A percentile compares a stretch with the other conserved stretches of the same genome.
Conservation (phyloP, 2,329 filamentous ascomycete species). For the Penicillium sp. region DNA sequence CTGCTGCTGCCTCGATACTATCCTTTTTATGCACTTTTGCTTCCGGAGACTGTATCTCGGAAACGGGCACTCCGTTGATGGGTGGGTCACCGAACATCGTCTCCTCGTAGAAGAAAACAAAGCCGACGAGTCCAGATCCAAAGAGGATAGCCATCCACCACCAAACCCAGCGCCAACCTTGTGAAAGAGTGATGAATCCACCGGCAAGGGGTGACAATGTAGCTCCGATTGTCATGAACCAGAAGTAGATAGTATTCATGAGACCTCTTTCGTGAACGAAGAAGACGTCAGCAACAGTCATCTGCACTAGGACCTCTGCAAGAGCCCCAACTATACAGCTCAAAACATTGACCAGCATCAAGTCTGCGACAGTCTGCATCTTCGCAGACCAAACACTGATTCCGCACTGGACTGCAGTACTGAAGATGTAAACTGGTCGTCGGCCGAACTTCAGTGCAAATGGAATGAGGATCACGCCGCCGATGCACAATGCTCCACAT, state of each 20-base stretch:
- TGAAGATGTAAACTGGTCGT: conserved; percentile 49
- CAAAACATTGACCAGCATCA: conserved; percentile 47
- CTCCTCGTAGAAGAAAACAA: conserved; percentile 50
- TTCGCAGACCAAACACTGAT: conserved; percentile 47
- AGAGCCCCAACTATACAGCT: conserved; percentile 48
- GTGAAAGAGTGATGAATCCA: conserved; percentile 35
- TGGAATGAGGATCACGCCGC: conserved; percentile 46
- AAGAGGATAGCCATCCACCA: conserved; percentile 50
- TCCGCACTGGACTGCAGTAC: conserved; percentile 39
- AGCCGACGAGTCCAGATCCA: conserved; percentile 37
- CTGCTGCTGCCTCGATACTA: neutral
- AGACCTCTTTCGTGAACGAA: conserved; percentile 50
- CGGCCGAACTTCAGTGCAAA: conserved; percentile 50
- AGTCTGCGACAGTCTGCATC: conserved; percentile 43
- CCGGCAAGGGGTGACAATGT: conserved; percentile 40
- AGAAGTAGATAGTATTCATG: conserved; percentile 51
- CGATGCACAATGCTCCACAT: conserved; percentile 44
- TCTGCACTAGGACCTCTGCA: conserved; percentile 47
- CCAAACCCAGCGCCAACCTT: conserved; percentile 55
- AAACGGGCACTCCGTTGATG: conserved; percentile 2
- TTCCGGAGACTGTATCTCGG: neutral
- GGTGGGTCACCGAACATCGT: conserved; percentile 24
- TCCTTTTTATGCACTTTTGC: neutral
- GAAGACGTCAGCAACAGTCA: conserved; percentile 51
- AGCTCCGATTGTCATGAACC: conserved; percentile 26